A percentile compares a stretch with the other conserved stretches of the same genome.
Evolutionary conservation across 805 yeast genomes (phyloP).

Genomic region (Kurtzmaniella cleridarum): DNA sequence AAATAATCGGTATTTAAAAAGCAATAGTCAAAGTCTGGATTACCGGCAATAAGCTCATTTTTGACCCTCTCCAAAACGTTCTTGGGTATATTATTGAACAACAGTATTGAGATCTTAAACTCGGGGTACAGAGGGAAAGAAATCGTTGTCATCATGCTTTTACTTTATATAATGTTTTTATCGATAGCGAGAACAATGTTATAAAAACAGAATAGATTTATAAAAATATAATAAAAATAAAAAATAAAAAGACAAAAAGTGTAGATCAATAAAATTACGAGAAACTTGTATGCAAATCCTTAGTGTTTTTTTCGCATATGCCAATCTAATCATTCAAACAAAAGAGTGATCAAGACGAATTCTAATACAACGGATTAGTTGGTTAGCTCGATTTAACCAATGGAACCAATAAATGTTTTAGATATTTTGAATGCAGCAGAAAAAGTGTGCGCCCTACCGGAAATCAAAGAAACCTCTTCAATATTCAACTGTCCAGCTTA

Average conservation of each 20-base stretch:
- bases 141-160: constrained; percentile 2
- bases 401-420: not conserved
- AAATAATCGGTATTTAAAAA: constrained; percentile 58
- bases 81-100: constrained; percentile 43
- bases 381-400: not conserved
- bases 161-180: no score
- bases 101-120: constrained; percentile 29
- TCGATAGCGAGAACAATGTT: no score
- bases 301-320: no score
- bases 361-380: not conserved
- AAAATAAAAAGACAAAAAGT: no score
- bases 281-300: no score
- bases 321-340: no score
- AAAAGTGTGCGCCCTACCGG: not conserved
- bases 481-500: constrained; percentile 8
- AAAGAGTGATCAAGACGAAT: not conserved
- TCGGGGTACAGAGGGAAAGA: constrained; percentile 45
- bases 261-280: no score
- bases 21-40: constrained; percentile 52
- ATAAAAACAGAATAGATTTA: no score
- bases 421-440: not conserved
- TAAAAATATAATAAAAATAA: no score
- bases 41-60: constrained; percentile 37
- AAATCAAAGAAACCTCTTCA: no score
- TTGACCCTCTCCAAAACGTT: constrained; percentile 36